phyloP scores from a whole-genome alignment of 768 basidiomycete species.

The Trametes elegans region DNA sequence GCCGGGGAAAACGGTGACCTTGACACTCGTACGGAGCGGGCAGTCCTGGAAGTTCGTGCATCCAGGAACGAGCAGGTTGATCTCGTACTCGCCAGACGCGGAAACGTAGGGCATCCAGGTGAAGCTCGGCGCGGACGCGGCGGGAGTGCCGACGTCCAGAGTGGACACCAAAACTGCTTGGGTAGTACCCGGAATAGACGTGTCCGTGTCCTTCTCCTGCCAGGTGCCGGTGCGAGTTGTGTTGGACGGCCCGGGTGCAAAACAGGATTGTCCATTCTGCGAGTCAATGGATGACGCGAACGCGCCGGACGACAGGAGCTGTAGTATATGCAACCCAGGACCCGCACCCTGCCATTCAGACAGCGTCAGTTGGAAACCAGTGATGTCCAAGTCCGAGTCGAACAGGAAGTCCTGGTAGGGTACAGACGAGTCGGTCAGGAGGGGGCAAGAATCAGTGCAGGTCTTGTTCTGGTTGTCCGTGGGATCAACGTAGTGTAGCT shows the following conservation, averaged over 20 bases:
- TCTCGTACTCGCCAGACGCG: conserved; percentile 79
- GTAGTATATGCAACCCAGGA: conserved; percentile 86
- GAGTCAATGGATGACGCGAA: conserved; percentile 71
- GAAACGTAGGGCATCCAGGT: conserved; percentile 95
- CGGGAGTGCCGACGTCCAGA: conserved; percentile 60
- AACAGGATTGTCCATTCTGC: conserved; percentile 70
- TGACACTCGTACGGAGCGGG: conserved; percentile 71
- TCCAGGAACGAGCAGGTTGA: conserved; percentile 85
- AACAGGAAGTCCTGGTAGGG: conserved; percentile 96
- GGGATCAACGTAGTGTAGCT: conserved; percentile 77
- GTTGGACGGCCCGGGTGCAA: conserved; percentile 72
- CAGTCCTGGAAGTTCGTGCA: conserved; percentile 84
- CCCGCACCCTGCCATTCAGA: conserved; percentile 70
- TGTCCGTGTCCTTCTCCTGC: conserved; percentile 60
- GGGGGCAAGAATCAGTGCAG: conserved; percentile 76
- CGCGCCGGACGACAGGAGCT: conserved; percentile 89
- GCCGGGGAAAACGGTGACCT: conserved; percentile 80
- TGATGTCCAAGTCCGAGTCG: conserved; percentile 55
- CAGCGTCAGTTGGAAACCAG: conserved; percentile 86
- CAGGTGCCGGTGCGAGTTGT: conserved; percentile 68
- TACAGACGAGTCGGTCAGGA: conserved; percentile 72
- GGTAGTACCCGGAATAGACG: conserved; percentile 76
- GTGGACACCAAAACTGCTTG: conserved; percentile 71
- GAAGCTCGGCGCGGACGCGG: conserved; percentile 68
- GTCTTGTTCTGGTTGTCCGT: conserved; percentile 69